These are phyloP conservation scores for Coniochaeta hoffmannii DNA, from an alignment of 2,329 filamentous ascomycete genomes.

Conservation along the genomic window DNA sequence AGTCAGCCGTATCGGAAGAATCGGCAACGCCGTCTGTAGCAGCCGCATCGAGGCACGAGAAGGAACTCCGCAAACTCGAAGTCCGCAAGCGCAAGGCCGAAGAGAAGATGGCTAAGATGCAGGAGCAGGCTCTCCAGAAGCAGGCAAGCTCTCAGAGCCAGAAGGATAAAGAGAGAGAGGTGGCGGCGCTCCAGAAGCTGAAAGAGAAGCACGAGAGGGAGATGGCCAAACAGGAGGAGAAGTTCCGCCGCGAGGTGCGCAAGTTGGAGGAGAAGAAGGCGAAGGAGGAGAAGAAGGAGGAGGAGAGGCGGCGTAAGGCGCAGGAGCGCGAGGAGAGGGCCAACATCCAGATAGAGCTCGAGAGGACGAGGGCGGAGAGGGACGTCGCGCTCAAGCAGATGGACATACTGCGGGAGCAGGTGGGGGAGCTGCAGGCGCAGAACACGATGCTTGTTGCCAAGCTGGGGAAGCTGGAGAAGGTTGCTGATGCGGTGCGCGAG, in stretches of 20 bases:
- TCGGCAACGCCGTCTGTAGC: constrained; percentile 15
- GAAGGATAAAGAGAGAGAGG: constrained; percentile 36
- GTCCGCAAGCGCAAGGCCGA: constrained; percentile 55
- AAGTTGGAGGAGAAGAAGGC: constrained; percentile 58
- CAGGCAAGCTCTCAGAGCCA: background rate
- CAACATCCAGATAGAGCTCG: constrained; percentile 43
- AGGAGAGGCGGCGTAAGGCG: constrained; percentile 41
- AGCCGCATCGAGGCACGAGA: constrained; percentile 39
- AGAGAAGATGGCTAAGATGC: constrained; percentile 51
- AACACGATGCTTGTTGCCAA: constrained; percentile 51
- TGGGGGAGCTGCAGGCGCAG: constrained; percentile 51
- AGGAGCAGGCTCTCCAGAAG: constrained; percentile 37
- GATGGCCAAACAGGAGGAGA: constrained; percentile 58
- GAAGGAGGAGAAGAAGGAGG: constrained; percentile 54
- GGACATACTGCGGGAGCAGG: constrained; percentile 44
- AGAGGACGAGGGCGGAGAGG: constrained; percentile 40
- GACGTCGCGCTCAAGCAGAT: constrained; percentile 46
- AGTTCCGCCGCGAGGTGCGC: constrained; percentile 54
- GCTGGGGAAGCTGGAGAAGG: constrained; percentile 31
- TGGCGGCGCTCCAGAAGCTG: constrained; percentile 44
- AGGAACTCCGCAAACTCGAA: constrained; percentile 57
- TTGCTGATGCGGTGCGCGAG: background rate
- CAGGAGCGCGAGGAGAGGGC: constrained; percentile 45
- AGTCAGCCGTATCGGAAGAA: constrained; percentile 31
- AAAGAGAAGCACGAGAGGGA: constrained; percentile 58